Evolutionary conservation across 805 yeast genomes (phyloP).

Genomic region (Crinitomyces ghanaensis): DNA sequence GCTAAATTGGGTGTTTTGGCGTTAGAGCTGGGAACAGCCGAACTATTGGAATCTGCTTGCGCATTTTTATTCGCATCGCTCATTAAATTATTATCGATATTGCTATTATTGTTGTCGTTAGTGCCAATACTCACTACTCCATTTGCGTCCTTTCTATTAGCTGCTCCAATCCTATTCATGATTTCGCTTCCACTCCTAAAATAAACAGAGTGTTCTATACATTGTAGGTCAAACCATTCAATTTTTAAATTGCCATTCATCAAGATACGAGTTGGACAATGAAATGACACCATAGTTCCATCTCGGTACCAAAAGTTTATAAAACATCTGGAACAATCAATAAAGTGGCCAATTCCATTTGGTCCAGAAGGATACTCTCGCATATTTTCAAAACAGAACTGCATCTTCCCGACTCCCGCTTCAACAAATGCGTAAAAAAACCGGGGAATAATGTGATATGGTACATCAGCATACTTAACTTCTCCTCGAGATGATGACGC

Average conservation of each 20-base stretch:
- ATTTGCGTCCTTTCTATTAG: no score
- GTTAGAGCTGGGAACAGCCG: slow-evolving; percentile 38
- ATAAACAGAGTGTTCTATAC: slow-evolving; percentile 34
- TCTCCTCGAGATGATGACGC: slow-evolving; percentile 34
- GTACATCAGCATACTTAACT: slow-evolving; percentile 50
- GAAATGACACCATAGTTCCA: slow-evolving; percentile 55
- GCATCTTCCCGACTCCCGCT: slow-evolving; percentile 41
- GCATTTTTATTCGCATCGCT: no score
- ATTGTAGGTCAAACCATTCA: slow-evolving; percentile 59
- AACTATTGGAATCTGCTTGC: slow-evolving; percentile 29
- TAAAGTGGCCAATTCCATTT: slow-evolving; percentile 41
- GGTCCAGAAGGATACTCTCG: slow-evolving; percentile 39
- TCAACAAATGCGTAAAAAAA: slow-evolving; percentile 42
- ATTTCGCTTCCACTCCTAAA: no score
- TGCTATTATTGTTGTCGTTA: no score
- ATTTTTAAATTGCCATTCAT: slow-evolving; percentile 53
- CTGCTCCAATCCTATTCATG: no score
- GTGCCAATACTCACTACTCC: no score
- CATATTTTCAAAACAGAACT: slow-evolving; percentile 34
- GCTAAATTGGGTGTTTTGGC: slow-evolving; percentile 2
- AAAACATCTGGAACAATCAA: slow-evolving; percentile 42
- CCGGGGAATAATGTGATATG: slow-evolving; percentile 52
- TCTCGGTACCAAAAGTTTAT: slow-evolving; percentile 47
- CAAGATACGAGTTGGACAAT: slow-evolving; percentile 49
- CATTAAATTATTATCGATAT: no score